A percentile compares a stretch with the other conserved stretches of the same genome.
These are phyloP conservation scores for Suillus cothurnatus DNA, from an alignment of 768 basidiomycete genomes.

Conservation along the genomic window DNA sequence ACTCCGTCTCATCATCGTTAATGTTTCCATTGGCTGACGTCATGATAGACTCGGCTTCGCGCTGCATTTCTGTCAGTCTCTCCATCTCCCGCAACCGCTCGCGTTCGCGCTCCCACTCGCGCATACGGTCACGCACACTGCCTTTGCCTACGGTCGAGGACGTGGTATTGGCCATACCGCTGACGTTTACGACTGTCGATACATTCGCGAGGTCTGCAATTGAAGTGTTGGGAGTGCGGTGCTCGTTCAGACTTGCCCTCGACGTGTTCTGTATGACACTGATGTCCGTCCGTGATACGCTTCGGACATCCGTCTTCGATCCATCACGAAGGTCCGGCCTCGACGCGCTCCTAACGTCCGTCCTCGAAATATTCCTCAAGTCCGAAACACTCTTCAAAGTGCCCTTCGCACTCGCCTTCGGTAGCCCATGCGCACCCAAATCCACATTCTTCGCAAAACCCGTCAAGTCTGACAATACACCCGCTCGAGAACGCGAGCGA, in stretches of 20 bases:
- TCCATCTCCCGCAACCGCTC: slow-evolving; percentile 71
- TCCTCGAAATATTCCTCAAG: slow-evolving; percentile 8
- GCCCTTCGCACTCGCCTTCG: slow-evolving; percentile 28
- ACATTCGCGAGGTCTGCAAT: slow-evolving; percentile 20
- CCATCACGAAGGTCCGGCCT: neutral
- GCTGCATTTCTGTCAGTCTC: slow-evolving; percentile 57
- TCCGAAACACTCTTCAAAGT: slow-evolving; percentile 43
- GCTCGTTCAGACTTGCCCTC: slow-evolving; percentile 21
- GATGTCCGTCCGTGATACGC: neutral
- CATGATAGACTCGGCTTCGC: slow-evolving; percentile 35
- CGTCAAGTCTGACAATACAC: slow-evolving; percentile 44
- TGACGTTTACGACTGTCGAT: slow-evolving; percentile 12
- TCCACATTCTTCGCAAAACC: slow-evolving; percentile 36
- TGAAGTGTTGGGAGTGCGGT: slow-evolving; percentile 14
- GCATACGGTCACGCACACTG: slow-evolving; percentile 59
- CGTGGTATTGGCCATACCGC: slow-evolving; percentile 3
- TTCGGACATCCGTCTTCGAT: neutral
- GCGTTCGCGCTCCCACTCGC: slow-evolving; percentile 76
- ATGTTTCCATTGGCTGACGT: slow-evolving; percentile 36
- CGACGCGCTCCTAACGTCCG: slow-evolving; percentile 17
- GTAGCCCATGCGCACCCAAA: slow-evolving; percentile 29
- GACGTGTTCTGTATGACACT: neutral
- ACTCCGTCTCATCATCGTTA: slow-evolving; percentile 30
- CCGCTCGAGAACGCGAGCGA: slow-evolving; percentile 27
- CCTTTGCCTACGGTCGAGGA: slow-evolving; percentile 23